Evolutionary conservation across 108 stramenopile genomes (phyloP).

Genomic region (Nannochloropsis salina): DNA sequence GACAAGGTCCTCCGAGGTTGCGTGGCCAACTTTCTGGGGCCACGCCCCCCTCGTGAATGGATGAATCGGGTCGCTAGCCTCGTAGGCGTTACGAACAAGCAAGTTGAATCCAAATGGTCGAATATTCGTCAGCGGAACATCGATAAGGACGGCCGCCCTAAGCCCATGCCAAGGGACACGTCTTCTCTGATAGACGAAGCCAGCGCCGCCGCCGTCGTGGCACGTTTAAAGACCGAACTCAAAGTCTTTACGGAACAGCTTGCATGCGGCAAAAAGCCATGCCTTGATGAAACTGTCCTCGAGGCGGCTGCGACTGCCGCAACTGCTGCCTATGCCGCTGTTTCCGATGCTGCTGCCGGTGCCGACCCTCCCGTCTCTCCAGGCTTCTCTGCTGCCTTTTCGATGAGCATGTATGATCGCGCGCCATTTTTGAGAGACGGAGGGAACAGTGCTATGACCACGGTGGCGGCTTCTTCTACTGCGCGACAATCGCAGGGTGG

Average conservation of each 20-base stretch:
- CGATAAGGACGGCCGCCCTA: not conserved
- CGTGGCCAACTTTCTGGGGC: constrained; percentile 1
- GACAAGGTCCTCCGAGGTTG: not conserved
- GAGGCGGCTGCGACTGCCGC: not conserved
- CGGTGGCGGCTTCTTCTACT: not conserved
- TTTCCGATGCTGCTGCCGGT: not conserved
- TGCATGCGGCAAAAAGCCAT: no score
- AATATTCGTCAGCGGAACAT: not conserved
- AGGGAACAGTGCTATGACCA: not conserved
- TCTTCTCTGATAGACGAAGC: not conserved
- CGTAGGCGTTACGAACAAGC: not conserved
- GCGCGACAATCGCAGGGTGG: not conserved
- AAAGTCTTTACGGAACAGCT: not conserved
- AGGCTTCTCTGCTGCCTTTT: not conserved
- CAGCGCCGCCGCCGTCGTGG: not conserved
- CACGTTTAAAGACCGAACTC: not conserved
- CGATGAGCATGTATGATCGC: not conserved
- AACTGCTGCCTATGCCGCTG: not conserved
- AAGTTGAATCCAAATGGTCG: not conserved
- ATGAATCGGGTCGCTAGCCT: not conserved
- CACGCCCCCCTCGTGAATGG: not conserved
- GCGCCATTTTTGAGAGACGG: not conserved
- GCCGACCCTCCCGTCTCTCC: not conserved
- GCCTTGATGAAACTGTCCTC: not conserved
- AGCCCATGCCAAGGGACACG: not conserved